Conservation (phyloP, 495 filamentous ascomycete species). For the Chaetomium cochliodes region DNA sequence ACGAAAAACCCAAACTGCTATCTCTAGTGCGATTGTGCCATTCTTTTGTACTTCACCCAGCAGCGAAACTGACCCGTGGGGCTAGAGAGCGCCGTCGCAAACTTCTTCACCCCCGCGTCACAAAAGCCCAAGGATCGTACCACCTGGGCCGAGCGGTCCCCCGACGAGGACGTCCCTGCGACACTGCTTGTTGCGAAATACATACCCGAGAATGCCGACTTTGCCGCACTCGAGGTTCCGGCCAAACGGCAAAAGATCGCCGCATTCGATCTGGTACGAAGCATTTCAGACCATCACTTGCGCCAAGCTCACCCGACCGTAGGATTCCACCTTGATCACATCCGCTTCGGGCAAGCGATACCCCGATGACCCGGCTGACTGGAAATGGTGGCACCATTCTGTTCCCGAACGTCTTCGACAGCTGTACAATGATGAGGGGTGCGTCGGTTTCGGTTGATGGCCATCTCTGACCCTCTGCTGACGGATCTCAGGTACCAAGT, state of each 20-base stretch:
- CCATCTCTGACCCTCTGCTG: neutral
- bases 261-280: slow-evolving; percentile 79
- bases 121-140: slow-evolving; percentile 79
- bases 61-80: neutral
- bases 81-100: slow-evolving; percentile 66
- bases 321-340: slow-evolving; percentile 86
- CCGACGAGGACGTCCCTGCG: slow-evolving; percentile 38
- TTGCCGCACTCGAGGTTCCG: slow-evolving; percentile 28
- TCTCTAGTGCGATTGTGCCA: slow-evolving; percentile 58
- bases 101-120: slow-evolving; percentile 86
- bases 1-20: slow-evolving; percentile 65
- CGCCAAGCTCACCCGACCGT: slow-evolving; percentile 7
- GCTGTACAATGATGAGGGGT: slow-evolving; percentile 68
- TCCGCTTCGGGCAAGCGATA: slow-evolving; percentile 80
- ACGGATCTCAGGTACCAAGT: slow-evolving; percentile 61
- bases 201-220: slow-evolving; percentile 37
- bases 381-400: slow-evolving; percentile 87
- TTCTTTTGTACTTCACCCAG: too few species aligned
- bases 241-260: slow-evolving; percentile 64
- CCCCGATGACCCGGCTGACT: slow-evolving; percentile 67
- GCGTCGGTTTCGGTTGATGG: slow-evolving; percentile 14
- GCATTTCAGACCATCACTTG: neutral
- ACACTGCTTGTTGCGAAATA: slow-evolving; percentile 79
- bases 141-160: slow-evolving; percentile 66
- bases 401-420: slow-evolving; percentile 65